phyloP scores from a whole-genome alignment of 2,329 filamentous ascomycete species.

The Epicoccum sorghinum region DNA sequence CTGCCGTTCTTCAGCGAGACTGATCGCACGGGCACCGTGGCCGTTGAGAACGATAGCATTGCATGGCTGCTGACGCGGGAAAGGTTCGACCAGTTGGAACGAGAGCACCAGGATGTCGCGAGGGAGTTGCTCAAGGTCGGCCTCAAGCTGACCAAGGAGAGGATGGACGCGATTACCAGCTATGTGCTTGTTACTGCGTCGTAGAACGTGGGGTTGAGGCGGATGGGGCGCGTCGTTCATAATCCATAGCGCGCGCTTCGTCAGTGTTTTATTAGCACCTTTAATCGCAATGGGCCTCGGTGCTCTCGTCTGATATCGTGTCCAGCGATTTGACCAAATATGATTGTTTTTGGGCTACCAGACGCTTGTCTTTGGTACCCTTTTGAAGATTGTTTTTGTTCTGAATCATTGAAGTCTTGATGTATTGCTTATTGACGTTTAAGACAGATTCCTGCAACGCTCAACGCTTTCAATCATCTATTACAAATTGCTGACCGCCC shows the following conservation, averaged over 20 bases:
- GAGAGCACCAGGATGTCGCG: constrained; percentile 75
- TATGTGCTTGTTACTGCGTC: constrained; percentile 47
- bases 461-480: too few relatives aligned
- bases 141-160: constrained; percentile 92
- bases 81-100: constrained; percentile 75
- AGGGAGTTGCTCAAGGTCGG: constrained; percentile 83
- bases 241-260: too few relatives aligned
- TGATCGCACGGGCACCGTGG: constrained; percentile 81
- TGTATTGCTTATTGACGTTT: too few relatives aligned
- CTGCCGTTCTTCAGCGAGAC: constrained; percentile 96
- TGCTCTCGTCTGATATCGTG: too few relatives aligned
- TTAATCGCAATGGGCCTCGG: too few relatives aligned
- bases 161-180: constrained; percentile 74
- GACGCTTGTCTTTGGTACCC: too few relatives aligned
- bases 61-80: constrained; percentile 79
- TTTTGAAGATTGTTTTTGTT: too few relatives aligned
- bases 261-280: not conserved
- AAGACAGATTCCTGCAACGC: too few relatives aligned
- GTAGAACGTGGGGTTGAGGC: not conserved
- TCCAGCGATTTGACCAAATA: too few relatives aligned
- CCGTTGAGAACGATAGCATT: constrained; percentile 80
- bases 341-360: too few relatives aligned
- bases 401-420: too few relatives aligned
- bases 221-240: not conserved
- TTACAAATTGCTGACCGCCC: too few relatives aligned